phyloP scores from a whole-genome alignment of 768 basidiomycete genomes.

The Leccinum truebloodii region DNA sequence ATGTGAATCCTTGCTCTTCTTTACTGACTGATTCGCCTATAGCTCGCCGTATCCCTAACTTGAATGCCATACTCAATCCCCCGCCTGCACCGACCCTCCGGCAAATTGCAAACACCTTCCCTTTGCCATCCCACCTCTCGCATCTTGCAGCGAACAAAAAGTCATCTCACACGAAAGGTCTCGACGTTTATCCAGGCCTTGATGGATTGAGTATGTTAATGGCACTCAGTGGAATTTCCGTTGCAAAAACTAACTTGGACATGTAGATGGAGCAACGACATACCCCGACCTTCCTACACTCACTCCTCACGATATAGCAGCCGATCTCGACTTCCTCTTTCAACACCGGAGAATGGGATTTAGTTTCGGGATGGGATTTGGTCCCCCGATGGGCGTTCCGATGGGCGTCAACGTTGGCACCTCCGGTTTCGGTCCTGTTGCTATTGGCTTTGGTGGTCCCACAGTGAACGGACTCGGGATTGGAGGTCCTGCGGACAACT shows the following conservation, averaged over 20 bases:
- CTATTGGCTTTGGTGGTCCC: conserved; percentile 20
- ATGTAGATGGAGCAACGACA: conserved; percentile 44
- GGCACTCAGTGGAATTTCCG: conserved; percentile 6
- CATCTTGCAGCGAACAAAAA: conserved; percentile 24
- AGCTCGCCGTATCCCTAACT: conserved; percentile 60
- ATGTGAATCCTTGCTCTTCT: neutral
- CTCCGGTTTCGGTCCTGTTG: conserved; percentile 19
- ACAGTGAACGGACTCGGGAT: conserved; percentile 24
- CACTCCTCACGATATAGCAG: conserved; percentile 46
- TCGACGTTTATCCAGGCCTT: conserved; percentile 20
- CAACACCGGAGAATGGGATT: conserved; percentile 39
- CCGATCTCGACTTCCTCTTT: conserved; percentile 56
- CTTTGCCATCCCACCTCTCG: conserved; percentile 39
- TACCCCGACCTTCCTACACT: conserved; percentile 42
- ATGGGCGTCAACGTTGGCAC: conserved; percentile 19
- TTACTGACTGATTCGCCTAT: conserved; percentile 5
- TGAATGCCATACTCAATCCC: conserved; percentile 44
- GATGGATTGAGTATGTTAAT: conserved; percentile 21
- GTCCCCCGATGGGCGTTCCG: conserved; percentile 23
- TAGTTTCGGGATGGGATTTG: conserved; percentile 29
- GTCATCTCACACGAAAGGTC: conserved; percentile 18
- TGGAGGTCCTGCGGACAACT: conserved; percentile 17
- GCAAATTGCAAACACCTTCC: conserved; percentile 63
- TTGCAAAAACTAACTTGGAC: conserved; percentile 16
- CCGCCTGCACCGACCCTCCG: conserved; percentile 62